phyloP scores from a whole-genome alignment of 331 rosid genomes.

The Saraca asoca region DNA sequence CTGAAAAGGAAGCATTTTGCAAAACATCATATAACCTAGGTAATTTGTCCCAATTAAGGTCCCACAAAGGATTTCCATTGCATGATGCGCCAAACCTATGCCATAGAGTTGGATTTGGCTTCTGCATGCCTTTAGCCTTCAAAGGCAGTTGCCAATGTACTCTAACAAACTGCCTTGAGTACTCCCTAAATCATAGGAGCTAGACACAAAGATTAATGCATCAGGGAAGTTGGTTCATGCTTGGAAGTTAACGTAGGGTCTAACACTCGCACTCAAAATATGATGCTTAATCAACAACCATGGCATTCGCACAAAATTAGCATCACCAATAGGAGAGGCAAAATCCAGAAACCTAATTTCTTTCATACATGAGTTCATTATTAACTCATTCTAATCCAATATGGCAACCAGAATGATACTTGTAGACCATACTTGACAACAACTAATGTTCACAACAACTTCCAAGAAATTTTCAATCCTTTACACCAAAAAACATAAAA shows the following conservation, averaged over 20 bases:
- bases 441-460: constrained; percentile 21
- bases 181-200: background rate
- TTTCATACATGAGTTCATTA: background rate
- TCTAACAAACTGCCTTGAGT: background rate
- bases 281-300: background rate
- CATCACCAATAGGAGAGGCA: background rate
- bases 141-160: constrained; percentile 5
- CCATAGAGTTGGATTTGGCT: constrained; percentile 9
- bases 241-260: background rate
- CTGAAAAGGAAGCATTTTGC: constrained; percentile 7
- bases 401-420: background rate
- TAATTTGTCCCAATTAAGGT: constrained; percentile 19
- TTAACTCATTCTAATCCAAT: background rate
- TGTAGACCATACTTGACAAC: background rate
- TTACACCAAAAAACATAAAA: constrained; percentile 7
- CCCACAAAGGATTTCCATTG: constrained; percentile 7
- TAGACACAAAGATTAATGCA: background rate
- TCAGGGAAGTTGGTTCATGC: background rate
- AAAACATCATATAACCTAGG: background rate
- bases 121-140: constrained; percentile 9
- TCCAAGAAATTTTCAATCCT: constrained; percentile 24
- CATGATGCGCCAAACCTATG: background rate
- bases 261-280: background rate
- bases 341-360: constrained; percentile 8
- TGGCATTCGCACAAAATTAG: background rate